Base-by-base conservation (phyloP, 352 stramenopile species). In the Phytophthora agathidicida region DNA sequence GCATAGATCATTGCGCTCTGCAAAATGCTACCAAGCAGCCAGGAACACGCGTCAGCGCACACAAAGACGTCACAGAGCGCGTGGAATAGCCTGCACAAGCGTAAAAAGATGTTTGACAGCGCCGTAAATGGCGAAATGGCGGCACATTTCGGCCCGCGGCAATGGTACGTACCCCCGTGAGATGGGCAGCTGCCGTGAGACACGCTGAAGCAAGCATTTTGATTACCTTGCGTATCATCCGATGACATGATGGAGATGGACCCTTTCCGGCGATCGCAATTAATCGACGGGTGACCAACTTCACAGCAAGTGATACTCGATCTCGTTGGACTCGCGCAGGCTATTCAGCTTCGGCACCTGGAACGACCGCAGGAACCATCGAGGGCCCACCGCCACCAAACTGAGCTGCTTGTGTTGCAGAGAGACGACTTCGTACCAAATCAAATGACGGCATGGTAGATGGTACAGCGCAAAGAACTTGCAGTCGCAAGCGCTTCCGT, bases 361-460 rank as follows among this genome's bases (percentile, higher is more conserved):
- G 65, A 89, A 91, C 11, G 80, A 86, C 19, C 80, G 78, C 33
- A 91, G 59, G 52, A 89, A 85, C 80, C 80, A 91, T 14, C 80
- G 73, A 43, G 65, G 60, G 10, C 72, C 76, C 8, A 89, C 78
- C 0, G 80, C 78, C 19, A 56, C 75, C 75, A 91, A 71, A 24
- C 74, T 88, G 31, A 91, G 39, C 37, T 89, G 80, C 55, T 86
- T 80, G 69, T 77, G 75, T 36, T 86, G 73, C 33, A 91, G 50
- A 30, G 80, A 64, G 23, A 73, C 74, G 31, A 88, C 70, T 65
- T 91, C 80, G 57, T 91, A 91, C 71, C 75, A 86, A 60, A 91
- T 88, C 24, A 91, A 66, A 57, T 91, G 80, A 45, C 84, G 76
- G 45, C 80, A 91, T 10, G 80, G 80, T 16, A 91, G 58, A 22